Evolutionary conservation across 139 green algal species (phyloP).

Genomic region (Tetraselmis chui): DNA sequence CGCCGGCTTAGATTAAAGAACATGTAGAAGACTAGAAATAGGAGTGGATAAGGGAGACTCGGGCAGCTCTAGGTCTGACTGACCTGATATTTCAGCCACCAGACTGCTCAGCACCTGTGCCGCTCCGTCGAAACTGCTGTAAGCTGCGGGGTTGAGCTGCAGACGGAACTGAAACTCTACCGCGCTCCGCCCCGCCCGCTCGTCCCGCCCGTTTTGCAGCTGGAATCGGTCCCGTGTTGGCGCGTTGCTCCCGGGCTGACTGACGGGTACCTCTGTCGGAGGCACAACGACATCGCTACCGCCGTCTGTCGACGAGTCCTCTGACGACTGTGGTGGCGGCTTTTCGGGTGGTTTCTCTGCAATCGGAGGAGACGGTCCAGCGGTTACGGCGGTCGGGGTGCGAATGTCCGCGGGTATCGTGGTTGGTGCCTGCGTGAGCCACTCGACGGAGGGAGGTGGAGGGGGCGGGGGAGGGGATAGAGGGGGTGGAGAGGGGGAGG

Average conservation of each 20-base stretch:
- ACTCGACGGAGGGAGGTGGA: neutral
- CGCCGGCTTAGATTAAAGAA: no score
- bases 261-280: neutral
- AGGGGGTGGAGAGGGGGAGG: no score
- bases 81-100: neutral
- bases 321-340: no score
- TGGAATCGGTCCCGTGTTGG: neutral
- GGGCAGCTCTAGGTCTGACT: no score
- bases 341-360: neutral
- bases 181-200: neutral
- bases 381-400: no score
- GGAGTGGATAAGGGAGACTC: no score
- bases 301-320: no score
- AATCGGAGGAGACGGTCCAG: no score
- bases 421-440: neutral
- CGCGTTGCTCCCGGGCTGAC: neutral
- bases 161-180: neutral
- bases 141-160: neutral
- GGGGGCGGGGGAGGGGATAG: no score
- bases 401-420: no score
- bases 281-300: neutral
- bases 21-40: no score
- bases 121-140: neutral
- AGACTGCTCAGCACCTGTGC: neutral
- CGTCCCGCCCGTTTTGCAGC: neutral